A percentile compares a stretch with the other conserved stretches of the same genome.
Conservation (phyloP, 2,329 filamentous ascomycete genomes). For the Mollisiaceae sp. region DNA sequence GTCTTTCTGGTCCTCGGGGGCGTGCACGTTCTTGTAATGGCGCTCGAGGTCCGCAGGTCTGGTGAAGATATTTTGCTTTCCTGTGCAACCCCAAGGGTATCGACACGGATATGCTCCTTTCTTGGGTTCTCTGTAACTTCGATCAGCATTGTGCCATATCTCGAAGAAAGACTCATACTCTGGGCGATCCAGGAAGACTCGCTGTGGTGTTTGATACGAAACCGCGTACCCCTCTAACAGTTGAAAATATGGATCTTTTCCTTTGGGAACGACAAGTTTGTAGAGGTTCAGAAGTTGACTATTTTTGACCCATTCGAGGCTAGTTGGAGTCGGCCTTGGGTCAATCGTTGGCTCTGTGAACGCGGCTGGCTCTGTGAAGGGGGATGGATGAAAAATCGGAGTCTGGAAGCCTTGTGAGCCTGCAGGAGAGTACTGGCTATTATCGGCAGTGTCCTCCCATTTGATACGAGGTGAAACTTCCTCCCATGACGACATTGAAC, state of each 20-base stretch:
- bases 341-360: background rate
- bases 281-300: conserved; percentile 28
- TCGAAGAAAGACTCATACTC: background rate
- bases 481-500: conserved; percentile 1
- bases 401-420: conserved; percentile 2
- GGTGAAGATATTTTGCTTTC: conserved; percentile 33
- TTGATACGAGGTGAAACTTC: background rate
- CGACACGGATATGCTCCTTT: conserved; percentile 30
- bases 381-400: background rate
- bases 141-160: background rate
- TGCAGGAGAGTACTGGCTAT: background rate
- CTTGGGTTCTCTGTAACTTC: conserved; percentile 11
- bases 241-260: conserved; percentile 31
- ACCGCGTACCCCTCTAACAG: conserved; percentile 16
- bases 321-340: conserved; percentile 25
- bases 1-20: conserved; percentile 25
- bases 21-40: conserved; percentile 44
- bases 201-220: conserved; percentile 20
- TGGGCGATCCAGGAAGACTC: conserved; percentile 31
- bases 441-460: background rate
- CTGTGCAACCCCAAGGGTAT: conserved; percentile 31
- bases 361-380: conserved; percentile 1
- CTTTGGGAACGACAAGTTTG: conserved; percentile 31
- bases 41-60: conserved; percentile 46
- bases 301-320: conserved; percentile 26